Conservation (phyloP, 768 basidiomycete genomes). For the Termitomyces sp. region DNA sequence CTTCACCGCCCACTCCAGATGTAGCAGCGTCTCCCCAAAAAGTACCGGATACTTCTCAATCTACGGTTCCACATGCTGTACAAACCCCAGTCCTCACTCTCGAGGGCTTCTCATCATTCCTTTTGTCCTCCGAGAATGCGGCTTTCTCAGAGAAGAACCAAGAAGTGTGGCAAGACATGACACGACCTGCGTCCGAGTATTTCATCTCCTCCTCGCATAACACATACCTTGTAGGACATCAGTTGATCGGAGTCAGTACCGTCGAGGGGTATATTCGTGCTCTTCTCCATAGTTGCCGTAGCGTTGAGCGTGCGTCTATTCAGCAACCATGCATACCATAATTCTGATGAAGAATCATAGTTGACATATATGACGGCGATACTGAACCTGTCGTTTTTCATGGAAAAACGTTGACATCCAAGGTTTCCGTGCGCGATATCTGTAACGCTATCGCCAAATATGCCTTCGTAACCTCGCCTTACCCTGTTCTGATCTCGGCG, state of each 20-base stretch:
- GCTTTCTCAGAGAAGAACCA: constrained; percentile 34
- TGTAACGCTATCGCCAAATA: constrained; percentile 84
- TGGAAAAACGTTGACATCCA: constrained; percentile 82
- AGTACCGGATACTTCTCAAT: neutral
- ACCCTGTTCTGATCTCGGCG: constrained; percentile 89
- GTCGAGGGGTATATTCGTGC: constrained; percentile 93
- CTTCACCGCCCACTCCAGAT: constrained; percentile 1
- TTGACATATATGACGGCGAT: constrained; percentile 91
- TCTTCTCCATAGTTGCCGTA: constrained; percentile 83
- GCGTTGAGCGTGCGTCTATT: constrained; percentile 73
- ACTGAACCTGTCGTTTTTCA: constrained; percentile 82
- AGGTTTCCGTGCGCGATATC: constrained; percentile 74
- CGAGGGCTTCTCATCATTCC: constrained; percentile 71
- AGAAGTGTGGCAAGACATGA: constrained; percentile 78
- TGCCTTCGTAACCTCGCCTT: constrained; percentile 85
- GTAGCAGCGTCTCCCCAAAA: constrained; percentile 1
- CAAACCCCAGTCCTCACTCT: constrained; percentile 32
- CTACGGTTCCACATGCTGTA: neutral
- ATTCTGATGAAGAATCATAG: constrained; percentile 30
- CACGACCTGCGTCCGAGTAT: constrained; percentile 80
- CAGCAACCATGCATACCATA: neutral
- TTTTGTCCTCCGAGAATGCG: constrained; percentile 75
- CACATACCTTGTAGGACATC: constrained; percentile 84
- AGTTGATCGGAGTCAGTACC: constrained; percentile 83
- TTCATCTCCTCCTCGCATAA: constrained; percentile 90